phyloP scores from a whole-genome alignment of 1,284 basidiomycete genomes.

The Moesziomyces antarcticus region DNA sequence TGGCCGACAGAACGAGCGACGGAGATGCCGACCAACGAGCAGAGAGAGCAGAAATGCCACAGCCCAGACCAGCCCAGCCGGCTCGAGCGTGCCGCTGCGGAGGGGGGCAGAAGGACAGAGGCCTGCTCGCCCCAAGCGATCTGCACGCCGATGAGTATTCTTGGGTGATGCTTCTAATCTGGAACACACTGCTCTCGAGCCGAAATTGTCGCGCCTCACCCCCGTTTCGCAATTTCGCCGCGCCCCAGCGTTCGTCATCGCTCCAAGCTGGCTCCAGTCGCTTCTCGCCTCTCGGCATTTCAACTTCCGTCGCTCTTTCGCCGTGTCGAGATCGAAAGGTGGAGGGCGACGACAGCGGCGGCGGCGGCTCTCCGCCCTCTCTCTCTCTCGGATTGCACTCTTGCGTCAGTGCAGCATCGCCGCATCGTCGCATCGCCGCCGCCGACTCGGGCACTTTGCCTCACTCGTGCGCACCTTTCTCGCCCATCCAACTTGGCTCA shows the following conservation, averaged over 20 bases:
- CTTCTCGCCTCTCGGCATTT: constrained; percentile 24
- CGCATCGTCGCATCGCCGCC: too few species aligned
- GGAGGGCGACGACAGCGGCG: neutral
- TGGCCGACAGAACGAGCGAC: too few species aligned
- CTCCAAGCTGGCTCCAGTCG: constrained; percentile 21
- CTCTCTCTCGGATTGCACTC: neutral
- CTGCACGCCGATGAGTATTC: constrained; percentile 10
- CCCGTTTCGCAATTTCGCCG: too few species aligned
- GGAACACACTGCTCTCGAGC: constrained; percentile 20
- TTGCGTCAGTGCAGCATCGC: neutral
- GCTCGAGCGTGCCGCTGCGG: too few species aligned
- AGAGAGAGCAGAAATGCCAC: too few species aligned
- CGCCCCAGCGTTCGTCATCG: too few species aligned
- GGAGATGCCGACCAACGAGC: neutral
- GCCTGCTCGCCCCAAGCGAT: too few species aligned
- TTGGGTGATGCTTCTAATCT: constrained; percentile 14
- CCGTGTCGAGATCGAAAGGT: neutral
- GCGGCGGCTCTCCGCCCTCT: neutral
- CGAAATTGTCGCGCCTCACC: too few species aligned
- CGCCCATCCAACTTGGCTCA: neutral
- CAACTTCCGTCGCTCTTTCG: constrained; percentile 8
- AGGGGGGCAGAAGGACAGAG: too few species aligned
- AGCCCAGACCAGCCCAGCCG: neutral
- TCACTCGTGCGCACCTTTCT: too few species aligned
- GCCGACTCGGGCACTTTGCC: too few species aligned